Base-by-base conservation (phyloP, 2,329 filamentous ascomycete genomes). In the Chalaropsis thielavioides region DNA sequence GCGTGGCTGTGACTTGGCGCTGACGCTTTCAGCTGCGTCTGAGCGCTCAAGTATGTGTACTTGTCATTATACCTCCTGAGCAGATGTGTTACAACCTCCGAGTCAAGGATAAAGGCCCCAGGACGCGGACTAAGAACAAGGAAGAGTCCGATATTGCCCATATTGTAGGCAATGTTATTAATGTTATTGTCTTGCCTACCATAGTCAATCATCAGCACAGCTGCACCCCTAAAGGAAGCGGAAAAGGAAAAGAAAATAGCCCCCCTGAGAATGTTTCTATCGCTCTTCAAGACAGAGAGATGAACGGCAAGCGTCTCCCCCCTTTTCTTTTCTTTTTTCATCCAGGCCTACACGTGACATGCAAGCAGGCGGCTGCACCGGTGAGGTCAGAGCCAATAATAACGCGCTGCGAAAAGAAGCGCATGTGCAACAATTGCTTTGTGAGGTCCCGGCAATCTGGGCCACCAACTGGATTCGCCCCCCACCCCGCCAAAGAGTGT, bases 11-110 rank as follows among this genome's bases (percentile, higher is more conserved):
- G n/a, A 58, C 27, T 43, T n/a, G 41, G 41, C 31, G 13, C 31
- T 58, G n/a, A 35, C 54, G 15, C 17, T n/a, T 58, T 58, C 54
- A 58, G 54, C 54, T 58, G 54, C 27, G 54, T 58, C 54, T 58
- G 54, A 58, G 54, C 54, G 54, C 24, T 17, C 27, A 19, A 38
- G 15, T 35, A 56, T 35, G 27, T 56, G 35, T 58, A n/a, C 24
- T 38, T 58, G 6, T 10, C 54, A 58, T 31, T 10, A 19, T 11
- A 58, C 15, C 31, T 35, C 31, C 54, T 35, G n/a, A 38, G n/a
- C 27, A 38, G 17, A 31, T 35, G 31, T n/a, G 31, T 15, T 17
- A n/a, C 27, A n/a, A n/a, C 35, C 15, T 35, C 51, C 15, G 51
- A 35, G 24, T 35, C 51, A 58, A 58, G 27, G 24, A 35, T 58